phyloP scores from a whole-genome alignment of 1,284 basidiomycete species.

The Mycosarcoma mackinlayi region DNA sequence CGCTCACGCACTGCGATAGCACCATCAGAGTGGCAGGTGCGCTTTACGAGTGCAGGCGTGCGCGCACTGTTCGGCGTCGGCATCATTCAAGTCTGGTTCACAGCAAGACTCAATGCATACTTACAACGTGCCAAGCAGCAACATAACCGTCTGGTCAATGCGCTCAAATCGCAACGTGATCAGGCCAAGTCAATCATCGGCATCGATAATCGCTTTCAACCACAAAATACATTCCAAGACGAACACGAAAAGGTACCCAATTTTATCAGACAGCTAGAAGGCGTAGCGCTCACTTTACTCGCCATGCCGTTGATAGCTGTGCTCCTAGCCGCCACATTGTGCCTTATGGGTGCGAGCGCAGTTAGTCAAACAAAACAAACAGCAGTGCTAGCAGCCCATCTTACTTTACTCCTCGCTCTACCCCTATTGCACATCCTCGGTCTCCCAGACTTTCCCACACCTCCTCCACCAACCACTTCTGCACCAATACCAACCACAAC shows the following conservation, averaged over 20 bases:
- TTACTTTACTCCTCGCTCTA: conserved; percentile 14
- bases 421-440: conserved; percentile 23
- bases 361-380: neutral
- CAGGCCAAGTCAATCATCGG: neutral
- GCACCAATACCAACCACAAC: neutral
- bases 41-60: conserved; percentile 11
- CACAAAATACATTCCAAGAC: neutral
- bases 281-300: conserved; percentile 9
- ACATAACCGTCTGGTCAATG: neutral
- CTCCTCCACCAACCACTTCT: neutral
- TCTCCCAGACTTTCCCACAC: neutral
- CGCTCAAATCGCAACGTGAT: conserved; percentile 1
- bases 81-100: conserved; percentile 38
- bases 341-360: conserved; percentile 1
- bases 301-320: conserved; percentile 5
- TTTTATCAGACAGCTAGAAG: conserved; percentile 32
- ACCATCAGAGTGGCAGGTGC: neutral
- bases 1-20: neutral
- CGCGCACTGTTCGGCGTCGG: conserved; percentile 23
- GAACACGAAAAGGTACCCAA: neutral
- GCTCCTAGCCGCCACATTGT: neutral
- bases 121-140: conserved; percentile 2
- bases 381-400: conserved; percentile 2
- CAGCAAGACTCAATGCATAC: conserved; percentile 19
- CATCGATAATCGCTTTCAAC: neutral